phyloP scores from a whole-genome alignment of 352 stramenopile species.

The Pythium vanterpoolii region DNA sequence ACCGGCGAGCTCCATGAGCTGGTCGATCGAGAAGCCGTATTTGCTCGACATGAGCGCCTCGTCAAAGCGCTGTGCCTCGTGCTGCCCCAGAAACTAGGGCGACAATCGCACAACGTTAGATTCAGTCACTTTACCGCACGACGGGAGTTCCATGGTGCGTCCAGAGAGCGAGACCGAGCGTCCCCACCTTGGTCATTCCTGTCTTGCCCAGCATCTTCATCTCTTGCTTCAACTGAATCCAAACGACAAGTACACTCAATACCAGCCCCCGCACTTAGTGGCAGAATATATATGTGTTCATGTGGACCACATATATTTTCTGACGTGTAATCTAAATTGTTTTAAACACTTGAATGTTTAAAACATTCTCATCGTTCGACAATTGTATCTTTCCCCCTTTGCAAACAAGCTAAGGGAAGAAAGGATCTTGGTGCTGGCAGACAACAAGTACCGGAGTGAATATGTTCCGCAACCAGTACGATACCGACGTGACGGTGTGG shows the following conservation, averaged over 20 bases:
- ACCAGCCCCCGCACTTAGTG: neutral
- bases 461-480: slow-evolving; percentile 99
- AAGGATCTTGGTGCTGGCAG: slow-evolving; percentile 11
- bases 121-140: neutral
- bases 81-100: slow-evolving; percentile 62
- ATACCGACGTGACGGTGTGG: slow-evolving; percentile 99
- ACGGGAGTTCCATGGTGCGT: neutral
- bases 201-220: neutral
- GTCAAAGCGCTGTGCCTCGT: slow-evolving; percentile 81
- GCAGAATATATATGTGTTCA: slow-evolving; percentile 1
- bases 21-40: slow-evolving; percentile 92
- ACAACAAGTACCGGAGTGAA: slow-evolving; percentile 6
- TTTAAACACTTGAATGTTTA: slow-evolving; percentile 22
- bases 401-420: neutral
- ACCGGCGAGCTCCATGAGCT: slow-evolving; percentile 99
- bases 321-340: too few species aligned
- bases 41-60: slow-evolving; percentile 86
- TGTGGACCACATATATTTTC: slow-evolving; percentile 23
- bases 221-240: neutral
- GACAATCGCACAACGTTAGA: neutral
- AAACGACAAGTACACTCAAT: neutral
- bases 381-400: slow-evolving; percentile 34
- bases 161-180: neutral
- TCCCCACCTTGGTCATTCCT: slow-evolving; percentile 13
- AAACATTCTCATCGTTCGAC: slow-evolving; percentile 14